Evolutionary conservation across 805 yeast genomes (phyloP), one percentile per base, ranked within the genome.

Genomic region (Lipomyces oligophaga): DNA sequence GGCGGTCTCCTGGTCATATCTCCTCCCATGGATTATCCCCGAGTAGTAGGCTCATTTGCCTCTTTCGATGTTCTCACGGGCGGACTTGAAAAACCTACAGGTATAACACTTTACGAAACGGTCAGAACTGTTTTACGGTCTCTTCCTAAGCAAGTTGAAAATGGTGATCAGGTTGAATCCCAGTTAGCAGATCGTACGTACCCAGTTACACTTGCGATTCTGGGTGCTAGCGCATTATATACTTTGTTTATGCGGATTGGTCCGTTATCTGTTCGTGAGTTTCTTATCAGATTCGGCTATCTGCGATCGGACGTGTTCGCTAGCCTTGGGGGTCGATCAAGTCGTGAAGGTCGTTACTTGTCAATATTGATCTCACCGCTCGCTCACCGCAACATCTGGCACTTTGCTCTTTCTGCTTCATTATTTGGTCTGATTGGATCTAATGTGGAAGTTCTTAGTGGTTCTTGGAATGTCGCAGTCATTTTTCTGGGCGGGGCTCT

Each of bases 301-400:
- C 20, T 42, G 6, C 26, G 46, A 15, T 20, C 41, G 15, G 46
- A 42, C 24, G 25, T 42, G n/a, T 42, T 20, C 11, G 34, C 41
- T 3, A n/a, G 34, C 13, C 19, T 15, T 7, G 34, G 21, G 22
- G 46, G 46, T 15, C 15, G 19, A 16, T 11, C 16, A 16, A 20
- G 28, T 5, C 25, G 16, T 5, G 41, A 42, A 13, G 40, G 41
- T 8, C 46, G 31, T 15, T 42, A 42, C 15, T 10, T 42, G 35
- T 19, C 47, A 4, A 11, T 43, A 6, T 27, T 43, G n/a, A 37
- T 34, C 24, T 21, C 37, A 6, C 24, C 34, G 16, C 38, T 43
- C 13, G 21, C 30, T 7, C 47, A 43, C 20, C 41, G 47, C 1
- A 30, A 34, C 8, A 8, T 22, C 2, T 6, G 15, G 11, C 47